Evolutionary conservation across 202 grass and related monocot species (phyloP), one percentile per base, ranked within the genome.

Genomic region (Setaria viridis): DNA sequence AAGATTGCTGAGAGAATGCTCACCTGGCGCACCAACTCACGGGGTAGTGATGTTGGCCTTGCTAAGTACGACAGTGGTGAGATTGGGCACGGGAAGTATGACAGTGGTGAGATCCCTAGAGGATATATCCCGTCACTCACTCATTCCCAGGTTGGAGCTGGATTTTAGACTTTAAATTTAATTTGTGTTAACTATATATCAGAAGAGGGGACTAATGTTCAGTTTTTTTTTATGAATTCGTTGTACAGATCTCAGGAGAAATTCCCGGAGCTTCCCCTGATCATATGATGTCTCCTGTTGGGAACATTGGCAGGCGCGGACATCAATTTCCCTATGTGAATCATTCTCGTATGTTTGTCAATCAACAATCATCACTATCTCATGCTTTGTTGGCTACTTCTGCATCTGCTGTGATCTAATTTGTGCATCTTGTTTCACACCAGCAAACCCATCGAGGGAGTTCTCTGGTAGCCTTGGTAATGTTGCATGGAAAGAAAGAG

Each of bases 401-500:
- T 76, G 25, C 77, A 71, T 74, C 39, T 62, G 0, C 65, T 88
- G n/a, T 84, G 58, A 78, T 80, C 35, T 83, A 82, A 67, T 76
- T 9, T 43, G 48, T 64, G 60, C 78, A 72, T 80, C 35, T 79
- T 80, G 80, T 17, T 67, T 67, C 34, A 62, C 67, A 34, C 60
- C 74, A 98, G 92, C 89, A 72, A 98, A 98, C 59, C 91, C 95
- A 14, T 98, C 95, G 30, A 89, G 95, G 76, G 95, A 98, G 67
- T 98, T 98, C 82, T 93, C 94, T 37, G 94, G 94, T 21, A 96
- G 85, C 84, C 91, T 96, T 74, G 92, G 95, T 48, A 98, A 95
- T 90, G 95, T 94, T 75, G 90, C 92, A 12, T 98, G 92, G 95
- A 98, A 98, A 93, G 95, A 98, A 85, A 98, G 95, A 82, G 95